Base-by-base conservation (phyloP, 352 stramenopile species). In the Peronospora belbahrii region DNA sequence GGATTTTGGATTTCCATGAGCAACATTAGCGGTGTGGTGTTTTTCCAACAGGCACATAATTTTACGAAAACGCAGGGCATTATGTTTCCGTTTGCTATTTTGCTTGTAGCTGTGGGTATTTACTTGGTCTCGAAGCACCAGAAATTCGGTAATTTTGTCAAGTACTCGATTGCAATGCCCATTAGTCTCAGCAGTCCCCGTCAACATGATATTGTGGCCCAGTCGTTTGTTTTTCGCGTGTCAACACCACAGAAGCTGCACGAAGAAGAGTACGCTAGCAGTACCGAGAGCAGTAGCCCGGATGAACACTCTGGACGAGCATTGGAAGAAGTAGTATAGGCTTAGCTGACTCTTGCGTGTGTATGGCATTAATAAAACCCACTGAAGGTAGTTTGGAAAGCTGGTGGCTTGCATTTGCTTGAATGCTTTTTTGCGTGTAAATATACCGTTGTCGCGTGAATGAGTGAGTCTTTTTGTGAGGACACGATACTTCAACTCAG, bases 1-100 rank as follows among this genome's bases (percentile, higher is more conserved):
- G 78, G 76, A 17, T 94, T 91, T 48, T 94, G 79, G 80, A 94
- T 94, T 57, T 83, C 61, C 14, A 87, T 88, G 73, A 88, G 75
- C 45, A 90, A 90, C 70, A 86, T 94, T 49, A 85, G 75, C 23
- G 79, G 82, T 32, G 80, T 91, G 40, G 79, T 94, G 7, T 94
- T 88, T 41, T 94, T 90, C 62, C 79, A 94, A 61, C 79, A 94
- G 44, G 73, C 76, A 36, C 77, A 88, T 54, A 73, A 69, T 45
- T 94, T 94, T 38, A 90, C 74, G 22, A 65, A 55, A 40, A 72
- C 78, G 3, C 82, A 94, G 65, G 90, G 79, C 75, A 73, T 84
- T 50, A 83, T 90, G 53, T 94, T 91, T 62, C 79, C 79, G 4
- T 56, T 51, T 25, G 82, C 82, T 7, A 79, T 94, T 35, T 28